Conservation (phyloP, 2,329 filamentous ascomycete genomes). For the Aureobasidium lini region DNA sequence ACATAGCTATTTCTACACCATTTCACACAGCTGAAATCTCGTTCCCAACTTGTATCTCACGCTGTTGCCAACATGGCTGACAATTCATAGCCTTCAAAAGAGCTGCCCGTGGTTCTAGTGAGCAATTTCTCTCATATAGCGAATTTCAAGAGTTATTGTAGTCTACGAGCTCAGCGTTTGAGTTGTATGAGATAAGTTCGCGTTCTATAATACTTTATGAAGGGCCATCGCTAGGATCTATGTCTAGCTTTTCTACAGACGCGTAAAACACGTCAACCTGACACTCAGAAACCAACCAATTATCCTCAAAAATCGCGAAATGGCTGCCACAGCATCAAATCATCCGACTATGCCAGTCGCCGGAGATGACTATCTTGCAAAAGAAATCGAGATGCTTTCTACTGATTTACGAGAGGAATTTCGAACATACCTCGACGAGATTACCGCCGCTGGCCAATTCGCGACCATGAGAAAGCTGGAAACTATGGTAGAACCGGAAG, state of each 20-base stretch:
- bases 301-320: neutral
- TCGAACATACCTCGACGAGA: neutral
- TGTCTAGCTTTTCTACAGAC: neutral
- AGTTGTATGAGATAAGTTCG: neutral
- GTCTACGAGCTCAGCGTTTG: neutral
- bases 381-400: neutral
- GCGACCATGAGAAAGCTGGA: slow-evolving; percentile 2
- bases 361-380: neutral
- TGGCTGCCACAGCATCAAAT: neutral
- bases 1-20: too few species aligned
- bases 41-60: neutral
- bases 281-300: neutral
- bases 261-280: slow-evolving; percentile 5
- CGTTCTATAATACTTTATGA: neutral
- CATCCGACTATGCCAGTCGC: neutral
- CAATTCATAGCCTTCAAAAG: neutral
- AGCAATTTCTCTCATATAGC: neutral
- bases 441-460: neutral
- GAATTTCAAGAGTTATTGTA: too few species aligned
- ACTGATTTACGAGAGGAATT: neutral
- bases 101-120: neutral
- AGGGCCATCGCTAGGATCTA: neutral
- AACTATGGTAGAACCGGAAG: neutral
- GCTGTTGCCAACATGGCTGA: neutral
- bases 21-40: too few species aligned